These are phyloP conservation scores for Yarrowia hollandica DNA, from an alignment of 805 yeast species.

Conservation along the genomic window DNA sequence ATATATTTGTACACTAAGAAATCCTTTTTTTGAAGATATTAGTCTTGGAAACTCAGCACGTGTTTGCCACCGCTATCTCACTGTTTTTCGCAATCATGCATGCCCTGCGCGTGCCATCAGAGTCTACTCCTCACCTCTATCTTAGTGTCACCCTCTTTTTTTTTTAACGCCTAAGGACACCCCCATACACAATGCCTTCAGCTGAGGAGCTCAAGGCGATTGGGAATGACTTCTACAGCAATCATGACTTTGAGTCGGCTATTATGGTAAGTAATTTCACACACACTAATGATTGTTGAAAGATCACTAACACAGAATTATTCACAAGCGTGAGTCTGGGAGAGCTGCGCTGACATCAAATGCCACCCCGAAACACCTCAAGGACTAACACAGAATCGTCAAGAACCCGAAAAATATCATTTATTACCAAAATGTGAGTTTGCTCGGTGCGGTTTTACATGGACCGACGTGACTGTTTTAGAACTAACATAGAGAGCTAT, in stretches of 20 bases:
- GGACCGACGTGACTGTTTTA: not conserved
- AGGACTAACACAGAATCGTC: conserved; percentile 18
- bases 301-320: conserved; percentile 15
- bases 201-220: conserved; percentile 24
- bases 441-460: not conserved
- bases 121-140: conserved; percentile 1
- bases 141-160: not conserved
- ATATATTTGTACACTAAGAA: too few relatives aligned
- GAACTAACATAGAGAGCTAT: conserved; percentile 17
- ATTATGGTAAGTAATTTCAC: not conserved
- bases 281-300: not conserved
- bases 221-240: conserved; percentile 8
- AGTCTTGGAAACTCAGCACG: too few relatives aligned
- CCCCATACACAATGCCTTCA: not conserved
- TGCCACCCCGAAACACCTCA: too few relatives aligned
- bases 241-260: conserved; percentile 14
- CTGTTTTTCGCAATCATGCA: not conserved
- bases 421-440: conserved; percentile 24
- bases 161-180: not conserved
- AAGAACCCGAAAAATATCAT: conserved; percentile 18
- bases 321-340: conserved; percentile 26
- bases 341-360: too few relatives aligned
- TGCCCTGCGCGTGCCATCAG: conserved; percentile 5
- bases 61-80: not conserved
- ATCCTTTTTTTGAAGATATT: too few relatives aligned